phyloP scores from a whole-genome alignment of 495 filamentous ascomycete species.

The Xylaria cubensis region DNA sequence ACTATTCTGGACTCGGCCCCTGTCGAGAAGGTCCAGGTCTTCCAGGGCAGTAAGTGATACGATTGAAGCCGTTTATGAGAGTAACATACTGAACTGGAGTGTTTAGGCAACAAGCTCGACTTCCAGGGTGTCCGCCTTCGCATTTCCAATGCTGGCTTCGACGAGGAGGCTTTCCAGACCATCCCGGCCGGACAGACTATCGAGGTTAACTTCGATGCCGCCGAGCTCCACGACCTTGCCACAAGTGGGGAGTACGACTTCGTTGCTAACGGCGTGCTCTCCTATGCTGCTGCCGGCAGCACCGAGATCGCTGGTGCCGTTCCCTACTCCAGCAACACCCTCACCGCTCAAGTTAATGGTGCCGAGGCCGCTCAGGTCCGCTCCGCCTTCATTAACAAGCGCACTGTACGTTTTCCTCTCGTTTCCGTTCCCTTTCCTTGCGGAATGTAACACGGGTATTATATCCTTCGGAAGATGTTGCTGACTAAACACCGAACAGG shows the following conservation, averaged over 20 bases:
- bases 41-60: slow-evolving; percentile 53
- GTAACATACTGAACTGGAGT: neutral
- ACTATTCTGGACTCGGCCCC: slow-evolving; percentile 64
- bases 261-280: slow-evolving; percentile 55
- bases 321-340: slow-evolving; percentile 54
- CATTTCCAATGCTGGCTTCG: slow-evolving; percentile 53
- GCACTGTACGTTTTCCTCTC: slow-evolving; percentile 41
- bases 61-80: neutral
- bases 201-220: slow-evolving; percentile 64
- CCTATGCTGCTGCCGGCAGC: slow-evolving; percentile 56
- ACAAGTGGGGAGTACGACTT: slow-evolving; percentile 56
- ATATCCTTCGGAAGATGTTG: neutral
- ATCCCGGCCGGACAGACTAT: slow-evolving; percentile 62
- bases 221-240: slow-evolving; percentile 61
- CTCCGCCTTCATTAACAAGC: slow-evolving; percentile 55
- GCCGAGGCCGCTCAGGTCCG: slow-evolving; percentile 55
- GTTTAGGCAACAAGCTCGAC: slow-evolving; percentile 53
- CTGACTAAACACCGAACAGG: slow-evolving; percentile 18
- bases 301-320: slow-evolving; percentile 54
- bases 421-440: neutral
- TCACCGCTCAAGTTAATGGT: slow-evolving; percentile 58
- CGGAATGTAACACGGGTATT: neutral
- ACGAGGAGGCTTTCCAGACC: slow-evolving; percentile 59
- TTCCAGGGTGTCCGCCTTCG: slow-evolving; percentile 66
- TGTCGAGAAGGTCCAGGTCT: slow-evolving; percentile 67